These are phyloP conservation scores for Anthoceros angustus DNA, from an alignment of 225 moss, liverwort and hornwort genomes.

Conservation along the genomic window DNA sequence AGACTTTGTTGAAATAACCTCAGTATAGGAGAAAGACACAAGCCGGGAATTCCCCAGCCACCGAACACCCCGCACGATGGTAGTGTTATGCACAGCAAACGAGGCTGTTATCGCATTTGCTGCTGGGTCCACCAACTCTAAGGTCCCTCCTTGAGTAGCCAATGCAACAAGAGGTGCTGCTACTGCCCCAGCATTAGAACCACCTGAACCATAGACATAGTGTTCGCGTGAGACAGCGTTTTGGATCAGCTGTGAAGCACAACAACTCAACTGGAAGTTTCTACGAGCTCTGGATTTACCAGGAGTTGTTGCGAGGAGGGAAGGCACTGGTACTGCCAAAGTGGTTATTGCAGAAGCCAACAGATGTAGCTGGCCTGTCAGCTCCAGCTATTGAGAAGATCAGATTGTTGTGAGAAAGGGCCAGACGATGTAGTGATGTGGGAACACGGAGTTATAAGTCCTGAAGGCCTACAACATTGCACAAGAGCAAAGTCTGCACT, in stretches of 20 bases:
- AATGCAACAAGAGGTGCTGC: conserved; percentile 91
- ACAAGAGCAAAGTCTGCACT: not conserved
- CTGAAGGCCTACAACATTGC: too few relatives aligned
- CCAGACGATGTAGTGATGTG: not conserved
- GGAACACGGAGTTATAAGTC: not conserved
- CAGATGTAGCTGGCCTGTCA: conserved; percentile 86
- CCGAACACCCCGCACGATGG: conserved; percentile 79
- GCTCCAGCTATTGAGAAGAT: conserved; percentile 43
- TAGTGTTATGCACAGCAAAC: conserved; percentile 66
- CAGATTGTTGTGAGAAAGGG: not conserved
- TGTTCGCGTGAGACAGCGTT: not conserved
- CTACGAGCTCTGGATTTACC: conserved; percentile 20
- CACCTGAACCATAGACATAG: conserved; percentile 33
- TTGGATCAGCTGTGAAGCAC: conserved; percentile 5
- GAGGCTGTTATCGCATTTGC: conserved; percentile 82
- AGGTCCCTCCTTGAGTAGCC: conserved; percentile 81
- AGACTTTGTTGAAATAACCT: conserved; percentile 27
- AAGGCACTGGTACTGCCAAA: conserved; percentile 86
- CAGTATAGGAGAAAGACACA: conserved; percentile 78
- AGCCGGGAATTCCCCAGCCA: conserved; percentile 94
- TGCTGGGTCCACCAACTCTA: conserved; percentile 90
- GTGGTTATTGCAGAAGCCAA: conserved; percentile 84
- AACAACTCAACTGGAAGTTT: not conserved
- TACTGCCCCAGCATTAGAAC: conserved; percentile 67
- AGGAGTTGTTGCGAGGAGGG: conserved; percentile 47